These are phyloP conservation scores for Actinidia arguta DNA, from an alignment of 179 eudicot species.

Conservation along the genomic window DNA sequence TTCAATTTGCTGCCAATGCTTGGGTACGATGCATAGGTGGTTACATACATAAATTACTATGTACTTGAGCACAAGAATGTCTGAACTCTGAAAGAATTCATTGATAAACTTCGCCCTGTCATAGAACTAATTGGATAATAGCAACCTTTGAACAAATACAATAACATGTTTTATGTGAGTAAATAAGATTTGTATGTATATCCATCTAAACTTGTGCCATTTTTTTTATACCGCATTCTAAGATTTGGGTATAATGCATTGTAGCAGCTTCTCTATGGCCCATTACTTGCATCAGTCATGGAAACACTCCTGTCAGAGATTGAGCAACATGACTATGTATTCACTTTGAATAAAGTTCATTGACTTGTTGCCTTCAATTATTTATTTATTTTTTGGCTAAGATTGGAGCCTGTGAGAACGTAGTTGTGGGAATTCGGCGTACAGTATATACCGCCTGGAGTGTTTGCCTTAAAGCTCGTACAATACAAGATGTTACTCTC, in stretches of 20 bases:
- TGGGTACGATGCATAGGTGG: slow-evolving; percentile 67
- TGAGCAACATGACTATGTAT: not conserved
- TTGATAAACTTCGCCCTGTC: not conserved
- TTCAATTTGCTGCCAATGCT: slow-evolving; percentile 89
- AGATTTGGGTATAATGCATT: not conserved
- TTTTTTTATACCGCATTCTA: not conserved
- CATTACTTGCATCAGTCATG: not conserved
- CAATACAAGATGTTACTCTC: not conserved
- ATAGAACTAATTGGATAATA: slow-evolving; percentile 1
- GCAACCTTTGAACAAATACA: not conserved
- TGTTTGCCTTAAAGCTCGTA: not conserved
- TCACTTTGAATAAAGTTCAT: not conserved
- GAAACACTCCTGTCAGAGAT: not conserved
- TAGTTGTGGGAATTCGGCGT: not conserved
- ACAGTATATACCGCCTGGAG: not conserved
- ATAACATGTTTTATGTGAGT: not conserved
- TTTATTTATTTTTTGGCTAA: not conserved
- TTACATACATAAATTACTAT: slow-evolving; percentile 22
- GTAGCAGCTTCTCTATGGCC: not conserved
- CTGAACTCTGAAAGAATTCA: not conserved
- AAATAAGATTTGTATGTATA: not conserved
- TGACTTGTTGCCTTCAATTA: not conserved
- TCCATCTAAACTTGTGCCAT: not conserved
- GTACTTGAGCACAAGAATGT: not conserved
- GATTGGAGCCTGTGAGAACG: not conserved